These are phyloP conservation scores for Phaeolepiota aurea DNA, from an alignment of 768 basidiomycete genomes.

Conservation along the genomic window DNA sequence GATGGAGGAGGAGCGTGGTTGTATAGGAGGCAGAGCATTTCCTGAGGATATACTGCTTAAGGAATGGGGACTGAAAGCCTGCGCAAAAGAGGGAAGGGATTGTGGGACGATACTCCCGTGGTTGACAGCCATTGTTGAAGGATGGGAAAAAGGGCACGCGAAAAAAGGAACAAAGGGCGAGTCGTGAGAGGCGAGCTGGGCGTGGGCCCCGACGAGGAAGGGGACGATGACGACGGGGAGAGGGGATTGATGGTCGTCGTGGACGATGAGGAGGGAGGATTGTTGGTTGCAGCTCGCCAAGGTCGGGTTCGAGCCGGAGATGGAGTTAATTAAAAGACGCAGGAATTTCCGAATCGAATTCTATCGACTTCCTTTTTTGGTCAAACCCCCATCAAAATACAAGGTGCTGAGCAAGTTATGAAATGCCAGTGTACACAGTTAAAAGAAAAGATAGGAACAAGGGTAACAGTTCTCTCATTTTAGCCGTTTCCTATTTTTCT, in stretches of 20 bases:
- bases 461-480: background rate
- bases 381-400: background rate
- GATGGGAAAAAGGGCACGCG: constrained; percentile 6
- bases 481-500: background rate
- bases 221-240: constrained; percentile 2
- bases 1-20: constrained; percentile 27
- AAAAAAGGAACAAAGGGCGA: constrained; percentile 4
- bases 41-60: constrained; percentile 33
- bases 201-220: constrained; percentile 7
- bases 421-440: background rate
- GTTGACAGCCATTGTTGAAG: constrained; percentile 31
- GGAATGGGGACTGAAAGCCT: constrained; percentile 59
- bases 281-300: constrained; percentile 12
- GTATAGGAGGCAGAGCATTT: constrained; percentile 64
- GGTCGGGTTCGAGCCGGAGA: constrained; percentile 6
- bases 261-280: constrained; percentile 6
- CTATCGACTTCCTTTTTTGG: background rate
- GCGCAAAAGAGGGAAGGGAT: constrained; percentile 73
- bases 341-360: constrained; percentile 17
- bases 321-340: constrained; percentile 14
- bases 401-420: constrained; percentile 1
- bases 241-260: constrained; percentile 6
- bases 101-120: constrained; percentile 37
- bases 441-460: background rate
- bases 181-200: constrained; percentile 4